These are phyloP conservation scores for Closterium sp. DNA, from an alignment of 139 green algal genomes.

Conservation along the genomic window DNA sequence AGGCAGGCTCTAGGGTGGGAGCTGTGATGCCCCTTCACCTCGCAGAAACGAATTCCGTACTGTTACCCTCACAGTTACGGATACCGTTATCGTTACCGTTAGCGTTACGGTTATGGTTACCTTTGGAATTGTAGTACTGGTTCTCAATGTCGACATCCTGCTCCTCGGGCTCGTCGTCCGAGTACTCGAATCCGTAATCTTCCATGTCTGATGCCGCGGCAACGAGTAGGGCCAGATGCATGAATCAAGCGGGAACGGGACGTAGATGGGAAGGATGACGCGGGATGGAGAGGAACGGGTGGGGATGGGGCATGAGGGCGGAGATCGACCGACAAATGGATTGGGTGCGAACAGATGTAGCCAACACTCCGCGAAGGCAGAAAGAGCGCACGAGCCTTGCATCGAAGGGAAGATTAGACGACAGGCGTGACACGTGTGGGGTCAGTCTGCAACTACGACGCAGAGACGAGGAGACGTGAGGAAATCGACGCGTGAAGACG, in stretches of 20 bases:
- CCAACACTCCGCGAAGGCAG: neutral
- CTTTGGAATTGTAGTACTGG: slow-evolving; percentile 99
- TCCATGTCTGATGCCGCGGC: slow-evolving; percentile 41
- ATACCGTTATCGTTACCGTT: slow-evolving; percentile 88
- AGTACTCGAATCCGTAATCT: slow-evolving; percentile 98
- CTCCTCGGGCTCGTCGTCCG: slow-evolving; percentile 90
- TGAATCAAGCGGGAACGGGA: neutral
- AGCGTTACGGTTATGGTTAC: slow-evolving; percentile 42
- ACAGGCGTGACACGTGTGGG: neutral
- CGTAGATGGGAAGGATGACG: neutral
- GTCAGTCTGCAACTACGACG: neutral
- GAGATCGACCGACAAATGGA: neutral
- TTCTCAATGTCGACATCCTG: slow-evolving; percentile 98
- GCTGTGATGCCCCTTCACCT: too few relatives aligned
- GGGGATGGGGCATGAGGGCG: neutral
- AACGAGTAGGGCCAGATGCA: neutral
- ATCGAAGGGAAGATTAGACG: neutral
- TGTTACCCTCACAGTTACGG: neutral
- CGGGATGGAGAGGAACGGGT: neutral
- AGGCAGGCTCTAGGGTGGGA: too few relatives aligned
- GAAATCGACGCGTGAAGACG: neutral
- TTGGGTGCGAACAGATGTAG: too few relatives aligned
- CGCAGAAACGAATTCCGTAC: too few relatives aligned
- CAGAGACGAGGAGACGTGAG: too few relatives aligned
- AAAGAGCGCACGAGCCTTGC: neutral